Base-by-base conservation (phyloP, 1,284 basidiomycete genomes). In the Somion occarium region DNA sequence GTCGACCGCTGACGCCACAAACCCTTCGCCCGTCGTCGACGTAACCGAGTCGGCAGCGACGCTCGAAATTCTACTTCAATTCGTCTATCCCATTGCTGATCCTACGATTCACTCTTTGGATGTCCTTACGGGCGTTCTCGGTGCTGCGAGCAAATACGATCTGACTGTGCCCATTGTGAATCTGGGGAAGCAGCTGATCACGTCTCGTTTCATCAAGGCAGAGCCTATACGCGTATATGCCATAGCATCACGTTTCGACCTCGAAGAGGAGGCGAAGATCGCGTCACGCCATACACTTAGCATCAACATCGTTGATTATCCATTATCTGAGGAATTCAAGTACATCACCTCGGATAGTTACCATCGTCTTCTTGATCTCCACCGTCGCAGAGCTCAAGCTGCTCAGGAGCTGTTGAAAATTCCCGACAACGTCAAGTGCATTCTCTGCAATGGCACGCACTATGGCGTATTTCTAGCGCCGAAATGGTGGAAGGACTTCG, bases 401-500 rank as follows among this genome's bases (percentile, higher is more conserved):
- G 80, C 80, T 3, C 67, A 71, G 48, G 70, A 69, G 22, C 64
- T 82, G 37, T 60, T 87, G 13, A 66, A 70, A 53, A 59, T 71
- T 23, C 66, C 75, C 1, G 69, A 73, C 7, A 71, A 76, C 38
- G 60, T 85, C 56, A 80, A 80, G 63, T 88, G 85, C 65, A 75
- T 80, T 68, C 78, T 83, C 53, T 88, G 84, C 61, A 84, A 82
- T 43, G 78, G 78, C 7, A 70, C 72, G 2, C 66, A 73, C 55
- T 77, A 75, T 42, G 67, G 67, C 1, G 66, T 72, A 38, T 70
- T 78, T 50, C 70, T 71, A 11, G 71, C 73, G 19, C 85, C 85
- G 23, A 75, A 75, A 62, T 88, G 86, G 85, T 88, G 85, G 85
- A 65, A 64, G 27, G 76, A 79, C 54, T 88, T 78, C 57, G 72